phyloP scores from a whole-genome alignment of 345 rosid species.

The Pugionium cornutum region DNA sequence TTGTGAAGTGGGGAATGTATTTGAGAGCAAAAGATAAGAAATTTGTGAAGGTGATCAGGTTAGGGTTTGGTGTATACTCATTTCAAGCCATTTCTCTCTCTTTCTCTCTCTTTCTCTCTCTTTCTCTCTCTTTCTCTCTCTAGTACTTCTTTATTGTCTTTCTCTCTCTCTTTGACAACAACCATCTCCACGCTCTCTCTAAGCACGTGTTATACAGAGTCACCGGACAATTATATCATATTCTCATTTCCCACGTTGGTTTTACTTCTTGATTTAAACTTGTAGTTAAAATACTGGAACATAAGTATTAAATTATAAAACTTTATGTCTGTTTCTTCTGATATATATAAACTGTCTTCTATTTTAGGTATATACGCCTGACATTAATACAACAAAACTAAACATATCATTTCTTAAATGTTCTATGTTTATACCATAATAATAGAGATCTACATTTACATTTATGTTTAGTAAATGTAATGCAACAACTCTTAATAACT shows the following conservation, averaged over 20 bases:
- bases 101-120: conserved; percentile 4
- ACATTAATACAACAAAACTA: conserved; percentile 12
- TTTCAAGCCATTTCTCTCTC: conserved; percentile 35
- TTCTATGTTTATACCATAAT: conserved; percentile 25
- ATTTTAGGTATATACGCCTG: conserved; percentile 16
- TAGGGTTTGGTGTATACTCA: conserved; percentile 57
- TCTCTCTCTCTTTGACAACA: not conserved
- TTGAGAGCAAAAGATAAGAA: conserved; percentile 39
- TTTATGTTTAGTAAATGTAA: conserved; percentile 22
- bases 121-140: conserved; percentile 2
- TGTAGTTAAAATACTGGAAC: not conserved
- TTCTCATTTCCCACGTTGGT: not conserved
- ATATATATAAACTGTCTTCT: conserved; percentile 20
- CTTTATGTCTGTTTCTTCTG: conserved; percentile 3
- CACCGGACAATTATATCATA: not conserved
- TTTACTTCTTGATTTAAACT: not conserved
- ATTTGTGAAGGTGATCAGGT: conserved; percentile 31
- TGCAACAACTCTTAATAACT: conserved; percentile 1
- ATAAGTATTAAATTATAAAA: conserved; percentile 2
- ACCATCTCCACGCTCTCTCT: conserved; percentile 14
- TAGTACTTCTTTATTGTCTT: conserved; percentile 10
- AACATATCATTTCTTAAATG: not conserved
- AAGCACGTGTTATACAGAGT: conserved; percentile 28
- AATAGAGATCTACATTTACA: not conserved
- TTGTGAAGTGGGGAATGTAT: conserved; percentile 19